Evolutionary conservation across 1,284 basidiomycete species (phyloP).

Genomic region (Cerrena zonata): DNA sequence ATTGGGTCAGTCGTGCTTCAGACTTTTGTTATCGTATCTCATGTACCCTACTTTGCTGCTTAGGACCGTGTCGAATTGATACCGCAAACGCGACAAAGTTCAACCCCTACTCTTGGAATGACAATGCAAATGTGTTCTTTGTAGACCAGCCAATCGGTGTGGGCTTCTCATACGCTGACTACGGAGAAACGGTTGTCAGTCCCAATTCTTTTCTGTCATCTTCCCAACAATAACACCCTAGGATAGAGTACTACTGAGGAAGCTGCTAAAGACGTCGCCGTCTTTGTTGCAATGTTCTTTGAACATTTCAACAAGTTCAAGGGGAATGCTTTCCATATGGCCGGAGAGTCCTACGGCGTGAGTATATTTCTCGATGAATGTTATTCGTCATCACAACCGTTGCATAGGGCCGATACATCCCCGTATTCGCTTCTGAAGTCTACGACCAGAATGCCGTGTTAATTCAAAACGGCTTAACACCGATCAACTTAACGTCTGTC

Average conservation of each 20-base stretch:
- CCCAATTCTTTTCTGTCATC: neutral
- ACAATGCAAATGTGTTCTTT: conserved; percentile 67
- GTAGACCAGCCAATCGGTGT: conserved; percentile 63
- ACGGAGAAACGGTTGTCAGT: conserved; percentile 57
- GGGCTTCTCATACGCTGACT: conserved; percentile 71
- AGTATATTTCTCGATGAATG: conserved; percentile 13
- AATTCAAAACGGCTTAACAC: conserved; percentile 49
- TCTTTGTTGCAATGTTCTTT: conserved; percentile 69
- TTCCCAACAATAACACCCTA: neutral
- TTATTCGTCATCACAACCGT: conserved; percentile 8
- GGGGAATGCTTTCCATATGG: conserved; percentile 64
- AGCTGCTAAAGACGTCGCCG: conserved; percentile 62
- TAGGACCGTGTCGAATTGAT: conserved; percentile 32
- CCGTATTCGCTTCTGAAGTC: conserved; percentile 71
- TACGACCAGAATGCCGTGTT: conserved; percentile 68
- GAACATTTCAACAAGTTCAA: conserved; percentile 66
- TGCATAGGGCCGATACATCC: conserved; percentile 74
- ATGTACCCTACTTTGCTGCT: neutral
- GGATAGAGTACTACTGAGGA: conserved; percentile 56
- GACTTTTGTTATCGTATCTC: neutral
- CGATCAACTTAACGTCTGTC: conserved; percentile 70
- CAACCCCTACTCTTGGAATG: conserved; percentile 65
- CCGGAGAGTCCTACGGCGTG: conserved; percentile 68
- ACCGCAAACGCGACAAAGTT: conserved; percentile 41
- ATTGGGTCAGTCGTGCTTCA: conserved; percentile 35